Base-by-base conservation (phyloP, 2,329 filamentous ascomycete genomes). In the Chaetoscypha palmicola region DNA sequence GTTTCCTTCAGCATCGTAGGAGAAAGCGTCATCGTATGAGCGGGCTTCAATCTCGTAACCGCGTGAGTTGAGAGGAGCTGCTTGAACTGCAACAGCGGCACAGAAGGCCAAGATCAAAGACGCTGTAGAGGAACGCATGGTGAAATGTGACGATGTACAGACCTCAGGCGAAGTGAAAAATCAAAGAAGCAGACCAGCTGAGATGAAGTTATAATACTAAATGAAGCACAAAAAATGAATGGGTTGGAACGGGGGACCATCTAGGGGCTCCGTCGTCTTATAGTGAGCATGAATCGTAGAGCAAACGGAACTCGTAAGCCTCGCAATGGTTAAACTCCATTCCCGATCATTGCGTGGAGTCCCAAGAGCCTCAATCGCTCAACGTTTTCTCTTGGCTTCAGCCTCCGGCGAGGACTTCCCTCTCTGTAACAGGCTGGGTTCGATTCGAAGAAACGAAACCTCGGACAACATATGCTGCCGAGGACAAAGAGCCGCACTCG, bases 91-190 rank as follows among this genome's bases (percentile, higher is more conserved):
- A 32, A 53, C 32, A 20, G 48, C 45, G 44, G 53, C 47, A 38
- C 52, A 57, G 34, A 58, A 54, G 44, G 51, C 50, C 46, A 58
- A 30, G 33, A 56, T 52, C 14, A 57, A 28, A 38, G 52, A 50
- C 23, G 50, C 50, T n/a, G 50, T 55, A 16, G 53, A 53, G 19
- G 50, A 46, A 50, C 53, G 53, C 55, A 58, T 58, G 7, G 41
- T 52, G 45, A 36, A 17, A 21, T 11, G 38, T 38, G 34, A 41
- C 30, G 20, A 35, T 19, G 19, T 26, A 34, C 22, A 31, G 40
- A 43, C 16, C 33, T 12, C 17, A 37, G 28, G 37, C 41, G 24
- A 21, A 23, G 19, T 35, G 17, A 38, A 34, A 40, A 22, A 32
- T 16, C 16, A 45, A n/a, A 26, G 41, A 19, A 35, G 36, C 47